These are phyloP conservation scores for Oryza meyeriana DNA, from an alignment of 176 grass and related monocot genomes.

Conservation along the genomic window DNA sequence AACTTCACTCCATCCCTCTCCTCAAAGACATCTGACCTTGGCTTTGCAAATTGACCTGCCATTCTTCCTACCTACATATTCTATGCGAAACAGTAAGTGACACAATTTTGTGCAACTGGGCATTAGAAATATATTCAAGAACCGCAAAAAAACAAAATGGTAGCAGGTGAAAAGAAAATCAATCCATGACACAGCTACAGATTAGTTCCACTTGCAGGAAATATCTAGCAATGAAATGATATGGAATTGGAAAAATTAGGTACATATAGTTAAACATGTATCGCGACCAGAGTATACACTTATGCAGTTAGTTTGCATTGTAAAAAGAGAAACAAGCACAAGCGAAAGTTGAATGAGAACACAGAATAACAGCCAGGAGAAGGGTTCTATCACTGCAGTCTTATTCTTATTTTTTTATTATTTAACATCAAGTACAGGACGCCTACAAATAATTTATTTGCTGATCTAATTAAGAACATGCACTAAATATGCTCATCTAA, in stretches of 20 bases:
- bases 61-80: constrained; percentile 85
- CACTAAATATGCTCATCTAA: background rate
- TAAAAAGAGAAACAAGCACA: constrained; percentile 4
- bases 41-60: constrained; percentile 94
- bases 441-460: background rate
- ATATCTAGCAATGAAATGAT: background rate
- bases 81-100: background rate
- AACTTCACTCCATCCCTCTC: constrained; percentile 81
- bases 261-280: background rate
- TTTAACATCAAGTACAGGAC: background rate
- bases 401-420: background rate
- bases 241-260: background rate
- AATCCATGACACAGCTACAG: background rate
- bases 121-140: background rate
- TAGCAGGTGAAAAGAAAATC: background rate
- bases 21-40: constrained; percentile 73
- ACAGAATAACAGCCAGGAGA: background rate
- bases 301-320: background rate
- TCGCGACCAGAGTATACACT: background rate
- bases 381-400: background rate
- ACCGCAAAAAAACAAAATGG: background rate
- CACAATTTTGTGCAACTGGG: background rate
- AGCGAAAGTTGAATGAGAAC: background rate
- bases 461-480: background rate
- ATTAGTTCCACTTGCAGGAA: background rate